Conservation (phyloP, 106 monocot species). For the Phalaenopsis equestris region DNA sequence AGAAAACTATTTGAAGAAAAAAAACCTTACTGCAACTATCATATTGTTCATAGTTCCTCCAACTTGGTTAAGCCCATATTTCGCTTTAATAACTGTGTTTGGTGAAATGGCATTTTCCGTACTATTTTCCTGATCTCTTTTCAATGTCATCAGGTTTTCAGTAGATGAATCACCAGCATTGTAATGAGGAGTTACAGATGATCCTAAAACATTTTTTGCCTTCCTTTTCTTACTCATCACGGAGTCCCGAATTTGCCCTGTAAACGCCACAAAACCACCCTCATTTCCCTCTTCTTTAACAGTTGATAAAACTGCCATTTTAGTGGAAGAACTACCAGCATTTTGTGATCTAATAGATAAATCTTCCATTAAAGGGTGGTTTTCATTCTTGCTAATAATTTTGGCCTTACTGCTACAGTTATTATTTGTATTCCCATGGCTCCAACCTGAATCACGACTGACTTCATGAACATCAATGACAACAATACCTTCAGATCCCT, state of each 20-base stretch:
- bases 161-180: conserved; percentile 1
- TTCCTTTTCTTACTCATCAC: conserved; percentile 10
- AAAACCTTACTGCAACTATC: not conserved
- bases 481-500: not conserved
- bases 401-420: conserved; percentile 1
- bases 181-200: not conserved
- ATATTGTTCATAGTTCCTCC: not conserved
- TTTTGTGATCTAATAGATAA: not conserved
- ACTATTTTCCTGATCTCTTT: not conserved
- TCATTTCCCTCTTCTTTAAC: not conserved
- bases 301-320: not conserved
- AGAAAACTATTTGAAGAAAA: not conserved
- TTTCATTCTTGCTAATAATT: conserved; percentile 3
- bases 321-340: not conserved
- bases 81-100: not conserved
- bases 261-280: not conserved
- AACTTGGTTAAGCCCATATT: not conserved
- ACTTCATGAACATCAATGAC: conserved; percentile 3
- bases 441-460: conserved; percentile 4
- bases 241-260: not conserved
- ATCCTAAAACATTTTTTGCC: not conserved
- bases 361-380: not conserved
- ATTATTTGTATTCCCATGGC: not conserved
- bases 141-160: not conserved
- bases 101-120: not conserved